phyloP scores from a whole-genome alignment of 2,329 filamentous ascomycete species.

The Nectriaceae sp. region DNA sequence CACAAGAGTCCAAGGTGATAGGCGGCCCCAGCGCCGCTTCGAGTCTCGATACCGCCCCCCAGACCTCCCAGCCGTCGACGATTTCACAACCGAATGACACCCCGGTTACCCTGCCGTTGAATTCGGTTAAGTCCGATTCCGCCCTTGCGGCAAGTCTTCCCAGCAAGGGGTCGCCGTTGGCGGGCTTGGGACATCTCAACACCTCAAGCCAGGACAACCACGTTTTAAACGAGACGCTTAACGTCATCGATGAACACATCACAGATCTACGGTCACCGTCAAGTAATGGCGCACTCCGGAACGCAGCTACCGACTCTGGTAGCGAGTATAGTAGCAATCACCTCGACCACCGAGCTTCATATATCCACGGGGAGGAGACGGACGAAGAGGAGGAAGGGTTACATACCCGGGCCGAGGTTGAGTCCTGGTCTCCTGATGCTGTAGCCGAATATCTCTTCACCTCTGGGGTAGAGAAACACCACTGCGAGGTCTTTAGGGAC shows the following conservation, averaged over 20 bases:
- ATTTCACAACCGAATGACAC: constrained; percentile 16
- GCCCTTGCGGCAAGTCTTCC: constrained; percentile 25
- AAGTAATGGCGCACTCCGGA: constrained; percentile 52
- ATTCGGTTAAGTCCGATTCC: constrained; percentile 38
- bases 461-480: constrained; percentile 79
- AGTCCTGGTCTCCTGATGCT: constrained; percentile 75
- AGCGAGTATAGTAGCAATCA: constrained; percentile 90
- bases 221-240: constrained; percentile 91
- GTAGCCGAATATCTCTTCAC: constrained; percentile 90
- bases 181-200: constrained; percentile 39
- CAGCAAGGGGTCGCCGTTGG: constrained; percentile 29
- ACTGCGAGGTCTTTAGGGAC: constrained; percentile 92
- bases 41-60: constrained; percentile 34
- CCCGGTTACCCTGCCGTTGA: constrained; percentile 48
- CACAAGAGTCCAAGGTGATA: constrained; percentile 22
- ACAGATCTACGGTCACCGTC: constrained; percentile 72
- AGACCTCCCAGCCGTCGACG: constrained; percentile 33
- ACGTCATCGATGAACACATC: constrained; percentile 96
- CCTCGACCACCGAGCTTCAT: constrained; percentile 76
- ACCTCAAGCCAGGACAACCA: constrained; percentile 58
- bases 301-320: constrained; percentile 70
- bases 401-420: constrained; percentile 73
- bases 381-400: constrained; percentile 84
- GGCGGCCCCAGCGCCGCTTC: constrained; percentile 21
- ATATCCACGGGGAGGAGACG: constrained; percentile 92